phyloP scores from a whole-genome alignment of 2,329 filamentous ascomycete species.

The Sporothrix euskadiensis region DNA sequence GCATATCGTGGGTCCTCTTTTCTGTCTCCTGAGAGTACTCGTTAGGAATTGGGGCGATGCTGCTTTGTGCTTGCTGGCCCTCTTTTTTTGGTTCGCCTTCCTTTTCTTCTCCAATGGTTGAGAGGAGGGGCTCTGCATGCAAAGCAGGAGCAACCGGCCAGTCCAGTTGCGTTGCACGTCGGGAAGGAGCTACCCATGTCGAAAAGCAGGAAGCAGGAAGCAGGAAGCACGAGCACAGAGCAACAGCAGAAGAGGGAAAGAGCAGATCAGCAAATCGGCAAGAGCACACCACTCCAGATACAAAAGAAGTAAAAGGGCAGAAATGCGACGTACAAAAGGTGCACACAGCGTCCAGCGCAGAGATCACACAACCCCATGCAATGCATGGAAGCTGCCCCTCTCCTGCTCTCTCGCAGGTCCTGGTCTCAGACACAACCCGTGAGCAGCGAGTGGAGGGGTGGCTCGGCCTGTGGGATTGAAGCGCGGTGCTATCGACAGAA shows the following conservation, averaged over 20 bases:
- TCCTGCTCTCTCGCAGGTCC: slow-evolving; percentile 8
- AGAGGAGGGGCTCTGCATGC: slow-evolving; percentile 1
- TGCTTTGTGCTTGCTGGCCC: not conserved
- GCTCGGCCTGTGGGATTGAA: not conserved
- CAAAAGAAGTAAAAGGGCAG: not conserved
- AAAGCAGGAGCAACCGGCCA: not conserved
- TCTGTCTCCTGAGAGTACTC: no score
- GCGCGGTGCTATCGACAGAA: not conserved
- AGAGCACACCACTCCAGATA: not conserved
- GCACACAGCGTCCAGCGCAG: not conserved
- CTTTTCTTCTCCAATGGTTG: slow-evolving; percentile 6
- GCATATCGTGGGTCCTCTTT: slow-evolving; percentile 16
- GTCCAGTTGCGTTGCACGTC: not conserved
- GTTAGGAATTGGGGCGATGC: slow-evolving; percentile 3
- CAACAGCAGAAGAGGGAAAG: not conserved
- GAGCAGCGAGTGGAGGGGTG: not conserved
- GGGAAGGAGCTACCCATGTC: slow-evolving; percentile 13
- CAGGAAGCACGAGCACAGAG: not conserved
- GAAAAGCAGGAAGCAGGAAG: not conserved
- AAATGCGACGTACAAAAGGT: not conserved
- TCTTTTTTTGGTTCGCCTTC: not conserved
- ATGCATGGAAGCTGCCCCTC: slow-evolving; percentile 22
- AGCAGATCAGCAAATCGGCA: not conserved
- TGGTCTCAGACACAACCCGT: not conserved
- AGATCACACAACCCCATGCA: slow-evolving; percentile 23